A percentile compares a stretch with the other conserved stretches of the same genome.
Conservation (phyloP, 345 rosid species). For the Populus davidiana region DNA sequence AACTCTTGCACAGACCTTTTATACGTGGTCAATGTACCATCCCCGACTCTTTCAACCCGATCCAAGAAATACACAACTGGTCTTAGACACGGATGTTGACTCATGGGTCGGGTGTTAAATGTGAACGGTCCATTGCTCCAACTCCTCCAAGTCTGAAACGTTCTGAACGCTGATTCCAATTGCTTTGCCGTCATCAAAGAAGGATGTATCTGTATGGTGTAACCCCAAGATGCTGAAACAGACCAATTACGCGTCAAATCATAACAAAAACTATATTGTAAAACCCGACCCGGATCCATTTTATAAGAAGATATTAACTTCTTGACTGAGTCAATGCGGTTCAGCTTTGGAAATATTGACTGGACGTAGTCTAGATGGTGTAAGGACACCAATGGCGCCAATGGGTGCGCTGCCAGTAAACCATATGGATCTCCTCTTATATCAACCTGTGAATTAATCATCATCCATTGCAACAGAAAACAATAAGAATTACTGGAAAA, state of each 20-base stretch:
- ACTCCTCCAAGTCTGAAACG: constrained; percentile 74
- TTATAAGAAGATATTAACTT: constrained; percentile 45
- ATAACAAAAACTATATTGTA: constrained; percentile 77
- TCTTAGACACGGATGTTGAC: constrained; percentile 48
- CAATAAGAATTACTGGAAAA: background rate
- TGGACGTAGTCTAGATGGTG: constrained; percentile 78
- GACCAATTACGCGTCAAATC: constrained; percentile 63
- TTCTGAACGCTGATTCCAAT: constrained; percentile 55
- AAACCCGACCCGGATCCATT: constrained; percentile 60
- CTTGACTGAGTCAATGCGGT: constrained; percentile 47
- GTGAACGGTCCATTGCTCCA: constrained; percentile 62
- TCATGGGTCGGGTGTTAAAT: constrained; percentile 61
- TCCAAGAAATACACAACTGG: constrained; percentile 70
- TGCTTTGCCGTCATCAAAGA: constrained; percentile 47
- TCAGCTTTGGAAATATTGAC: constrained; percentile 50
- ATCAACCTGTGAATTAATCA: constrained; percentile 48
- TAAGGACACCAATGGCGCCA: constrained; percentile 74
- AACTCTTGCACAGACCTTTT: constrained; percentile 32
- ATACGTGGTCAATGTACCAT: constrained; percentile 51
- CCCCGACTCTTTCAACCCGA: constrained; percentile 29
- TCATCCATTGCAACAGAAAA: background rate
- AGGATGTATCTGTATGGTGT: constrained; percentile 66
- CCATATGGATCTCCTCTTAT: constrained; percentile 77
- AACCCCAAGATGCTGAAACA: constrained; percentile 85
- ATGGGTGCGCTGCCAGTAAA: constrained; percentile 78